Evolutionary conservation across 1,284 basidiomycete species (phyloP), one percentile per base, ranked within the genome.

Genomic region (Sanghuangporus weigelae): DNA sequence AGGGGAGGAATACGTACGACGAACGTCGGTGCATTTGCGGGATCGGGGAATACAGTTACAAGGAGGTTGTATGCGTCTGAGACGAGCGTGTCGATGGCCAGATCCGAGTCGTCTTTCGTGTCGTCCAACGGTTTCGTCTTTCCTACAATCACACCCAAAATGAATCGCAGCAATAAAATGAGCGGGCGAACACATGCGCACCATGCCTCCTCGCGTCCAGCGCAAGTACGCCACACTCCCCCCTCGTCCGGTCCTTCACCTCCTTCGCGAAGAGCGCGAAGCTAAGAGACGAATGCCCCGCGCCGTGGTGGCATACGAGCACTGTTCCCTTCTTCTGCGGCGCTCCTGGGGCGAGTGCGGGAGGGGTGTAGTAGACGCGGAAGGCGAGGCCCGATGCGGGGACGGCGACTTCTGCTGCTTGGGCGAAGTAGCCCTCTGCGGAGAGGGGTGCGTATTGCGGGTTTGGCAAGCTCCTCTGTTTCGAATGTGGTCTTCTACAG

Each of bases 251-350:
- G 49, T 78, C 80, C 11, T 74, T 76, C 2, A 98, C 78, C 72
- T 93, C 88, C 71, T 88, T 89, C 10, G 96, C 94, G 59, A 96
- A 81, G 68, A 87, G 87, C 0, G 97, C 96, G 73, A 95, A 99
- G 66, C 87, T 93, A 66, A 98, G 79, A 0, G 86, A 96, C 0
- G 89, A 89, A 71, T 93, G 94, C 2, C 97, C 96, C 0, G 93
- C 96, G 0, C 97, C 96, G 70, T 99, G 96, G 71, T 98, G 95
- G 73, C 93, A 93, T 2, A 98, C 81, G 71, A 98, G 84, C 2
- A 96, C 84, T 0, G 88, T 86, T 7, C 78, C 80, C 2, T 76
- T 75, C 40, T 26, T 60, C 19, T 23, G 48, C 1, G 49, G 3
- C 7, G 31, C 49, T n/a, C 79, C 81, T 44, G 79, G 79, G 48